Evolutionary conservation across 2,329 filamentous ascomycete genomes (phyloP), one percentile per base, ranked within the genome.

Genomic region (Cordyceps tenuipes): DNA sequence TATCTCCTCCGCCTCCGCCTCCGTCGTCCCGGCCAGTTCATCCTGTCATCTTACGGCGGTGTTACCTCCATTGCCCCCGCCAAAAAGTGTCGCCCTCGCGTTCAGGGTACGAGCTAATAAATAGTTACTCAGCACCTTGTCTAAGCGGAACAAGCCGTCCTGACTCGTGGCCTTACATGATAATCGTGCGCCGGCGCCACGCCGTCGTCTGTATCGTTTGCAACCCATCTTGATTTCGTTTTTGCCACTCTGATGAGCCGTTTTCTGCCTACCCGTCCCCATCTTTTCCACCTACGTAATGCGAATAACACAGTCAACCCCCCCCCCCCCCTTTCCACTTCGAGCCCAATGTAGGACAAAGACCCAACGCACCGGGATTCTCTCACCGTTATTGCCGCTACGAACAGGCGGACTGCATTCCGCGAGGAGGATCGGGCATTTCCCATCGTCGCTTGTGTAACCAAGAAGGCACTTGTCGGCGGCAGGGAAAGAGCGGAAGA

Each of bases 21-120:
- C n/a, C n/a, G n/a, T 46, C 19, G 43, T 46, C 41, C 15, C n/a
- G 43, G 19, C 19, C 34, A 43, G 50, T 53, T 53, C 50, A 53
- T 53, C 36, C 50, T 53, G 50, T 53, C 50, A 53, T 53, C 41
- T 53, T 26, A 53, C 50, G 19, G 49, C 50, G 19, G 49, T n/a
- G 48, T 41, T 26, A 36, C 49, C 29, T 9, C 17, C 6, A 34
- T 8, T 17, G 29, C 5, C 50, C 50, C 50, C 34, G 13, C 50
- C 50, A 12, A 9, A 43, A 13, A 6, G 8, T n/a, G 26, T 15
- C 17, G 5, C 13, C 9, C 34, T 13, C 23, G 23, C 23, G 23
- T 36, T 29, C 7, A 29, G 29, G 26, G 29, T 36, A 23, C 23
- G 23, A 23, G 23, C 23, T 23, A 23, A 23, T n/a, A n/a, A n/a